Evolutionary conservation across 768 basidiomycete species (phyloP).

Genomic region (Leccinum arenicola): DNA sequence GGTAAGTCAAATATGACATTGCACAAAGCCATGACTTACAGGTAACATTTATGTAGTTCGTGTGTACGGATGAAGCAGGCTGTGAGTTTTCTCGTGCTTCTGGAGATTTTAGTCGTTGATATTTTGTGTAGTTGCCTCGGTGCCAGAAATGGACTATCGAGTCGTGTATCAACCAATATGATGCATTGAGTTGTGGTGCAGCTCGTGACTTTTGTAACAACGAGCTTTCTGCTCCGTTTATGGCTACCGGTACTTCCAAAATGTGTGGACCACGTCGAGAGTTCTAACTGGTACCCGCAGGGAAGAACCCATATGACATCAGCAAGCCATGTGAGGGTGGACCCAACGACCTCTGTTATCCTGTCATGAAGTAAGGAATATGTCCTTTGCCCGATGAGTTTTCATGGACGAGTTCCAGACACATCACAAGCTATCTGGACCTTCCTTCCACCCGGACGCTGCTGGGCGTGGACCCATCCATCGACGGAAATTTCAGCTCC

Average conservation of each 20-base stretch:
- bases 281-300: conserved; percentile 19
- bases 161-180: conserved; percentile 65
- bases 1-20: conserved; percentile 7
- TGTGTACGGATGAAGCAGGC: conserved; percentile 45
- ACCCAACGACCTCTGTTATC: conserved; percentile 57
- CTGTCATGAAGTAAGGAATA: conserved; percentile 41
- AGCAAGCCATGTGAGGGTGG: conserved; percentile 55
- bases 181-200: conserved; percentile 64
- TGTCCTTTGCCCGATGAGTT: neutral
- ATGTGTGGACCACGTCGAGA: neutral
- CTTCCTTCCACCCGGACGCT: conserved; percentile 47
- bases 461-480: conserved; percentile 60
- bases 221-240: conserved; percentile 34
- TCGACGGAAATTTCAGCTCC: conserved; percentile 39
- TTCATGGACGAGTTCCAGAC: conserved; percentile 33
- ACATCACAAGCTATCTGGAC: conserved; percentile 62
- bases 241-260: conserved; percentile 30
- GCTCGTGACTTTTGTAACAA: conserved; percentile 64
- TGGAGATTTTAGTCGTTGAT: neutral
- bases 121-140: conserved; percentile 54
- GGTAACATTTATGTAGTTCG: conserved; percentile 10
- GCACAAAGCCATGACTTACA: neutral
- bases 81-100: conserved; percentile 22
- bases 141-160: conserved; percentile 58
- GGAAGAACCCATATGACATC: conserved; percentile 67